Base-by-base conservation (phyloP, 495 filamentous ascomycete species). In the Thermothielavioides terrestris region DNA sequence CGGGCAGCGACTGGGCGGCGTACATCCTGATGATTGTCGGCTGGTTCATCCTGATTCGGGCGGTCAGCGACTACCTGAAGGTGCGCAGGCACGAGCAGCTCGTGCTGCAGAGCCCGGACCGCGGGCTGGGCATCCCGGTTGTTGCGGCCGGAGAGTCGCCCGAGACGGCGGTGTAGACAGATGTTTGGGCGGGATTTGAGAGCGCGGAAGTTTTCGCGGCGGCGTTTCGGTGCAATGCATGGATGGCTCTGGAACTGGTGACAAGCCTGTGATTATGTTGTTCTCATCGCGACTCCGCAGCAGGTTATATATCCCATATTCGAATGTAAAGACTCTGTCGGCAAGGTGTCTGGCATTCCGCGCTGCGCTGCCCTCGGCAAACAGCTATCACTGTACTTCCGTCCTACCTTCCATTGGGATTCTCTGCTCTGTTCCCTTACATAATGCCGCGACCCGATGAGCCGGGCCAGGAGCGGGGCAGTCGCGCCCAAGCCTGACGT, bases 21-120 rank as follows among this genome's bases (percentile, higher is more conserved):
- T 97, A 97, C 60, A 65, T 85, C 9, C 68, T 98, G 49, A 98
- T 98, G 92, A 86, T 98, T 66, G 84, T 96, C 12, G 92, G 92
- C 3, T 98, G 92, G 92, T 97, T 97, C 56, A 88, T 98, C 43
- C 68, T 98, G 45, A 97, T 98, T 52, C 77, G 87, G 60, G 79
- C 88, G 12, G 83, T 95, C 40, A 87, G 83, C 60, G 89, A 96
- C 60, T 97, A 89, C 64, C 67, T 97, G 39, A 81, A 80, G 48
- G 91, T 88, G 37, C 75, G 90, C 60, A 79, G 85, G 59, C 94
- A 95, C 64, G 91, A 97, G 71, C 85, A 89, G 61, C 73, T 98
- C 37, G 88, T 98, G 7, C 64, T 96, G 55, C 89, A 94, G 64
- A 96, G 90, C 64, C 92, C 94, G 6, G 92, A 95, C 54, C 78